A percentile compares a stretch with the other conserved stretches of the same genome.
Evolutionary conservation across 176 grass and related monocot species (phyloP).

Genomic region (Oryza australiensis): DNA sequence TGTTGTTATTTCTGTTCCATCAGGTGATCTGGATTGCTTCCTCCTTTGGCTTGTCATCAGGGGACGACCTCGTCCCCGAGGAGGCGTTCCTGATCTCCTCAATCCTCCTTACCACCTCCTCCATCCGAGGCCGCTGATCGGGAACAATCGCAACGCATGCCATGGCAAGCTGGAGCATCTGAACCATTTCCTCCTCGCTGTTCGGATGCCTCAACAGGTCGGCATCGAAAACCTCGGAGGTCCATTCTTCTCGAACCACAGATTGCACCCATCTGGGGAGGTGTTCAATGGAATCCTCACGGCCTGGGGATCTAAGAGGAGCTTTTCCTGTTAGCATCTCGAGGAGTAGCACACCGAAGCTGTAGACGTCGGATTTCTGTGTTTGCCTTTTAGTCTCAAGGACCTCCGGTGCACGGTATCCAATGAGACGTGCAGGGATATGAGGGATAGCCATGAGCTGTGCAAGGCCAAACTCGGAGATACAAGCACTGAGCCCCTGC

Average conservation of each 20-base stretch:
- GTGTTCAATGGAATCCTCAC: constrained; percentile 64
- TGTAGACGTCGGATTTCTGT: constrained; percentile 89
- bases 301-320: constrained; percentile 56
- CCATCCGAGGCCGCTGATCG: constrained; percentile 64
- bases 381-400: constrained; percentile 60
- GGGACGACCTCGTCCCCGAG: constrained; percentile 32
- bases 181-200: constrained; percentile 93
- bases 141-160: constrained; percentile 67
- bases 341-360: constrained; percentile 83
- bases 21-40: constrained; percentile 14
- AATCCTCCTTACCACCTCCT: constrained; percentile 70
- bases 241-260: constrained; percentile 93
- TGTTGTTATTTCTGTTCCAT: constrained; percentile 16
- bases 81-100: constrained; percentile 56
- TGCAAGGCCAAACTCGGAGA: constrained; percentile 65
- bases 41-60: constrained; percentile 36
- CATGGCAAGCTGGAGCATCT: constrained; percentile 88
- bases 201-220: constrained; percentile 70
- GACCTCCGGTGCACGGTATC: constrained; percentile 87
- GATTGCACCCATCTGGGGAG: constrained; percentile 93
- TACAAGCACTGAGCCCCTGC: constrained; percentile 42
- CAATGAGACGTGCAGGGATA: constrained; percentile 44
- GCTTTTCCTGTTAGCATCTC: constrained; percentile 89
- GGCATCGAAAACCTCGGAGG: constrained; percentile 93
- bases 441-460: constrained; percentile 62